These are phyloP conservation scores for Venturia pyrina DNA, from an alignment of 2,329 filamentous ascomycete genomes.

Conservation along the genomic window DNA sequence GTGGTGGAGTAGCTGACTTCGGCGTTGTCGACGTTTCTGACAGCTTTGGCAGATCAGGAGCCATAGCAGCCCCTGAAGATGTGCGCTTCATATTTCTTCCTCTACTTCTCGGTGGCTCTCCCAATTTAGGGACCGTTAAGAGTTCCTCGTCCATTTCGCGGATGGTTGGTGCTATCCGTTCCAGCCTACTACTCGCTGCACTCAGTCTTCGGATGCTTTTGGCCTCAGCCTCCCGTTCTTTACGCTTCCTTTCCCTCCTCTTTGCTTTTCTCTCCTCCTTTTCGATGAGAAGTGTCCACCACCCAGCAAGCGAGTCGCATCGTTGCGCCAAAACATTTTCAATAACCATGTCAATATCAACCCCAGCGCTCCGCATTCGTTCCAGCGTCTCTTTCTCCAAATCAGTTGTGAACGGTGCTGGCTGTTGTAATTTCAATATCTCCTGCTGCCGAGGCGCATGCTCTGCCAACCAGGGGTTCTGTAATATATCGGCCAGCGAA, in stretches of 20 bases:
- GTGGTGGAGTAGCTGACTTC: constrained; percentile 44
- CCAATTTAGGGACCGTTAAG: constrained; percentile 35
- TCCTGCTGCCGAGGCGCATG: constrained; percentile 80
- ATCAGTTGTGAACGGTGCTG: constrained; percentile 71
- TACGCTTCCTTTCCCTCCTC: constrained; percentile 70
- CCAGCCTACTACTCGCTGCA: constrained; percentile 77
- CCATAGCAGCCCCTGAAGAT: constrained; percentile 17
- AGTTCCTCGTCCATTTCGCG: constrained; percentile 73
- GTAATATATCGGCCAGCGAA: constrained; percentile 71
- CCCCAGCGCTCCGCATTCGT: constrained; percentile 85
- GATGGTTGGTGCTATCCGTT: constrained; percentile 67
- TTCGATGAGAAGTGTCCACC: constrained; percentile 91
- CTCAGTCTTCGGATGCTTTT: constrained; percentile 75
- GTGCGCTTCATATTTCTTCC: constrained; percentile 69
- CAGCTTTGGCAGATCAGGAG: constrained; percentile 52
- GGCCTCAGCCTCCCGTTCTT: constrained; percentile 71
- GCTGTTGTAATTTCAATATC: constrained; percentile 73
- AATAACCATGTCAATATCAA: constrained; percentile 88
- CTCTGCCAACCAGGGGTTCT: constrained; percentile 78
- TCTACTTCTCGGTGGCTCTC: constrained; percentile 54
- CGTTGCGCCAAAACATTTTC: constrained; percentile 85
- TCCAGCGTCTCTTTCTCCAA: constrained; percentile 87
- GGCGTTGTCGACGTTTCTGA: constrained; percentile 46
- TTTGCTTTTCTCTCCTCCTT: constrained; percentile 86
- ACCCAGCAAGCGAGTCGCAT: constrained; percentile 83